phyloP scores from a whole-genome alignment of 768 basidiomycete genomes.

The Dentipellis sp. region DNA sequence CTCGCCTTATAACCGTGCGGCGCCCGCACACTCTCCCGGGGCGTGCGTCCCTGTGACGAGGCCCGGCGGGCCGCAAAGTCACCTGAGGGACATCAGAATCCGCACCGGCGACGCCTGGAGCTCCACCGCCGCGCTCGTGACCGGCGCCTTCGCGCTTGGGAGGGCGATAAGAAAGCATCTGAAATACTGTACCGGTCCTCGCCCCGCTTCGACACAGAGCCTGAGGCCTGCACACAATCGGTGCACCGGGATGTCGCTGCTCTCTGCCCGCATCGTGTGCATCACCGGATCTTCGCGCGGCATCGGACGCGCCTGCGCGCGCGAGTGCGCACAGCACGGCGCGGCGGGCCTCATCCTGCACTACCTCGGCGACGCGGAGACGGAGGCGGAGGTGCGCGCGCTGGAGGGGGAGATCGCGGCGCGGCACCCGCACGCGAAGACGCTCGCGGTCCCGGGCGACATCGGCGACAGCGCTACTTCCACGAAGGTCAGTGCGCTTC shows the following conservation, averaged over 20 bases:
- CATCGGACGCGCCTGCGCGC: constrained; percentile 62
- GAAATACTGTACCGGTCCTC: too few relatives aligned
- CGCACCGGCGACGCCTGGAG: neutral
- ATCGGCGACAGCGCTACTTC: constrained; percentile 52
- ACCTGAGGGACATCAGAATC: neutral
- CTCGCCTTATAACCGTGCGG: too few relatives aligned
- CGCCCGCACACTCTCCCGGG: too few relatives aligned
- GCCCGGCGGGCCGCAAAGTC: neutral
- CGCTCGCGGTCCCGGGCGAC: constrained; percentile 52
- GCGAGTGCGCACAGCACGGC: constrained; percentile 57
- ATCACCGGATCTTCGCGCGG: constrained; percentile 71
- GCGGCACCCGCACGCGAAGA: constrained; percentile 26
- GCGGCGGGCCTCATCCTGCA: constrained; percentile 58
- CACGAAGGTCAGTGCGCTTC: constrained; percentile 30
- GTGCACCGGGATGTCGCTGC: constrained; percentile 23
- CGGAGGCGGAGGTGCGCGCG: constrained; percentile 36
- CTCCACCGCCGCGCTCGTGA: neutral
- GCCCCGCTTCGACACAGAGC: too few relatives aligned
- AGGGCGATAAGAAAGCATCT: too few relatives aligned
- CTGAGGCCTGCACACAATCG: too few relatives aligned
- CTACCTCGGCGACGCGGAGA: constrained; percentile 52
- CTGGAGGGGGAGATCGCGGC: constrained; percentile 39
- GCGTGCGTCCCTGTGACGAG: neutral
- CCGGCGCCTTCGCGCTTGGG: neutral
- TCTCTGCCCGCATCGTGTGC: constrained; percentile 49